Conservation (phyloP, 352 stramenopile genomes). For the Globisporangium yorkense region DNA sequence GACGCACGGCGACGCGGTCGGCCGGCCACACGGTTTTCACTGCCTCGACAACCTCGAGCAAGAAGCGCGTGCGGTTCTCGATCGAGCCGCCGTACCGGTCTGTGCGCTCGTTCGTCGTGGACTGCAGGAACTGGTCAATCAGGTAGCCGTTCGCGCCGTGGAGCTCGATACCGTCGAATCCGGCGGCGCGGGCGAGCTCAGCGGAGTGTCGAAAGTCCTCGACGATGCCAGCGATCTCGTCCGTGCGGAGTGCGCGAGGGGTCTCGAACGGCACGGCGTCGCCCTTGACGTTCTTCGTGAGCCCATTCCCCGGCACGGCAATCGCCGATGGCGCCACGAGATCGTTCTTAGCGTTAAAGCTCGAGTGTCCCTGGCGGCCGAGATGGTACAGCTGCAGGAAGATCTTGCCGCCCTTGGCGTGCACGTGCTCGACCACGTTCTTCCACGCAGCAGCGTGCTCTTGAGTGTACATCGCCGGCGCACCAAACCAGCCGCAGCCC, state of each 20-base stretch:
- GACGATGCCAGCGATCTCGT: constrained; percentile 30
- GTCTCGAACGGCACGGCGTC: constrained; percentile 4
- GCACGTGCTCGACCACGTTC: constrained; percentile 33
- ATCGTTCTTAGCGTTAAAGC: constrained; percentile 16
- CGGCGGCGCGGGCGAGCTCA: constrained; percentile 4
- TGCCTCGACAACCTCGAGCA: neutral
- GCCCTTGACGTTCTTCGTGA: constrained; percentile 3
- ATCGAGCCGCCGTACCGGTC: neutral
- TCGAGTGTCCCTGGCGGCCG: constrained; percentile 39
- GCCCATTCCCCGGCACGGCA: neutral
- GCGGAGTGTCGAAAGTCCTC: constrained; percentile 28
- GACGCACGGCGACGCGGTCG: neutral
- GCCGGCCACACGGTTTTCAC: neutral
- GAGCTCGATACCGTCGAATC: constrained; percentile 89
- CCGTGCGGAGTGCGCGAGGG: constrained; percentile 3
- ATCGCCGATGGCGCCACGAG: constrained; percentile 17
- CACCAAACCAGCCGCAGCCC: constrained; percentile 1
- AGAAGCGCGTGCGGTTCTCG: neutral
- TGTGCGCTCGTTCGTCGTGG: neutral
- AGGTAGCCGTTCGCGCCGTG: constrained; percentile 84
- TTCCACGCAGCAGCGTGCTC: constrained; percentile 25
- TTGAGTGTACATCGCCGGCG: constrained; percentile 2
- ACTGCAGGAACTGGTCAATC: constrained; percentile 73
- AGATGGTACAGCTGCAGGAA: constrained; percentile 66
- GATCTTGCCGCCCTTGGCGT: constrained; percentile 47